These are phyloP conservation scores for Biancaea sappan DNA, from an alignment of 306 rosid genomes.

Conservation along the genomic window DNA sequence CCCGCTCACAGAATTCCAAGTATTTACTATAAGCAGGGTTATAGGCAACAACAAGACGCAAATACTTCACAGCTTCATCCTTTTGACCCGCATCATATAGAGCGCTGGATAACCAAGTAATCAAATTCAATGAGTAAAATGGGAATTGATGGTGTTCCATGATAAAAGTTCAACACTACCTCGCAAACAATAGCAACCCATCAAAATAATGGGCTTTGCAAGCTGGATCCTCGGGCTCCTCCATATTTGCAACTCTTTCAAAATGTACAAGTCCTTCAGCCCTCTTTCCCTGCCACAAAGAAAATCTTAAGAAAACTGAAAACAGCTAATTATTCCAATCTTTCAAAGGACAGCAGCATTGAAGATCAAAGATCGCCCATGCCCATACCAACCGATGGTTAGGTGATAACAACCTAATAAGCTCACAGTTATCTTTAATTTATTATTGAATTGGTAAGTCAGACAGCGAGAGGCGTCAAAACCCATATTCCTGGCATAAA, in stretches of 20 bases:
- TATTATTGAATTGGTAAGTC: neutral
- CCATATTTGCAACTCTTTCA: constrained; percentile 71
- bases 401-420: constrained; percentile 4
- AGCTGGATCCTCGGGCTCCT: constrained; percentile 75
- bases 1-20: constrained; percentile 67
- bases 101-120: constrained; percentile 55
- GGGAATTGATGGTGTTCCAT: neutral
- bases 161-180: constrained; percentile 43
- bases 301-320: constrained; percentile 22
- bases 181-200: constrained; percentile 73
- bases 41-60: constrained; percentile 75
- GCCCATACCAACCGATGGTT: neutral
- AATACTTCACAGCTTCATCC: constrained; percentile 75
- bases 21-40: constrained; percentile 62
- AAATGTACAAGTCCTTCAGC: constrained; percentile 71
- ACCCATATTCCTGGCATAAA: constrained; percentile 3
- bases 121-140: constrained; percentile 27
- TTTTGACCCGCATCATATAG: constrained; percentile 66
- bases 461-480: constrained; percentile 9
- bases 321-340: constrained; percentile 24
- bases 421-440: neutral
- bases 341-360: constrained; percentile 13
- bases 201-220: constrained; percentile 83
- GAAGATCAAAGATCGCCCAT: too few species aligned
- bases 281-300: constrained; percentile 63